Evolutionary conservation across 495 filamentous ascomycete genomes (phyloP).

Genomic region (Cercophora newfieldiana): DNA sequence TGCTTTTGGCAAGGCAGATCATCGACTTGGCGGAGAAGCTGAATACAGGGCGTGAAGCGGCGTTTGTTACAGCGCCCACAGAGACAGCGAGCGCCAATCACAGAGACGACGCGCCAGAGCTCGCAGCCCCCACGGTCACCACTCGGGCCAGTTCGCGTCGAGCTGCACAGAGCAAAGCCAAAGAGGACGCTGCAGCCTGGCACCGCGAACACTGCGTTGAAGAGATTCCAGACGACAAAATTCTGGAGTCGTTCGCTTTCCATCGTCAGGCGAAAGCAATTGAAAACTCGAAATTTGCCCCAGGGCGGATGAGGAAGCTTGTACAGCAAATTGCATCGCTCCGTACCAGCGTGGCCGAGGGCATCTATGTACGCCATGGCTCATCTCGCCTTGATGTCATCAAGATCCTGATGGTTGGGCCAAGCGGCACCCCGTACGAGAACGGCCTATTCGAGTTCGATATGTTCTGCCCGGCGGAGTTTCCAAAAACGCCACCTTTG

Average conservation of each 20-base stretch:
- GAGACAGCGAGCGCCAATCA: background rate
- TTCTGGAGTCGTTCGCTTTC: slow-evolving; percentile 31
- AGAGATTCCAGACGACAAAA: slow-evolving; percentile 39
- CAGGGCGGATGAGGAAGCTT: slow-evolving; percentile 51
- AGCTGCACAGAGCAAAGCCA: background rate
- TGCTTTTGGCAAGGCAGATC: background rate
- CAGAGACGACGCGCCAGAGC: background rate
- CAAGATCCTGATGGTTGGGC: slow-evolving; percentile 60
- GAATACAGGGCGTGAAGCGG: background rate
- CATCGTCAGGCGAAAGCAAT: slow-evolving; percentile 16
- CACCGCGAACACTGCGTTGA: slow-evolving; percentile 39
- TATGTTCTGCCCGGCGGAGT: slow-evolving; percentile 47
- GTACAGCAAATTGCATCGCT: slow-evolving; percentile 54
- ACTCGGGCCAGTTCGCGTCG: background rate
- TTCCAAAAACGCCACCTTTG: slow-evolving; percentile 51
- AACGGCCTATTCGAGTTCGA: slow-evolving; percentile 65
- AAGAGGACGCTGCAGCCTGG: slow-evolving; percentile 25
- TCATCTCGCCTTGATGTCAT: slow-evolving; percentile 55
- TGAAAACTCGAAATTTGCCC: background rate
- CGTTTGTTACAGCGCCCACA: background rate
- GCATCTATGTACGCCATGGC: slow-evolving; percentile 60
- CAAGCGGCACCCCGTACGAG: slow-evolving; percentile 60
- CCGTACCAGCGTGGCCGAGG: slow-evolving; percentile 53
- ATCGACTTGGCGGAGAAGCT: background rate
- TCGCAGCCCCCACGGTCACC: background rate